Evolutionary conservation across 1,139 yeast species (phyloP).

Genomic region (Yamadazyma blattariae): DNA sequence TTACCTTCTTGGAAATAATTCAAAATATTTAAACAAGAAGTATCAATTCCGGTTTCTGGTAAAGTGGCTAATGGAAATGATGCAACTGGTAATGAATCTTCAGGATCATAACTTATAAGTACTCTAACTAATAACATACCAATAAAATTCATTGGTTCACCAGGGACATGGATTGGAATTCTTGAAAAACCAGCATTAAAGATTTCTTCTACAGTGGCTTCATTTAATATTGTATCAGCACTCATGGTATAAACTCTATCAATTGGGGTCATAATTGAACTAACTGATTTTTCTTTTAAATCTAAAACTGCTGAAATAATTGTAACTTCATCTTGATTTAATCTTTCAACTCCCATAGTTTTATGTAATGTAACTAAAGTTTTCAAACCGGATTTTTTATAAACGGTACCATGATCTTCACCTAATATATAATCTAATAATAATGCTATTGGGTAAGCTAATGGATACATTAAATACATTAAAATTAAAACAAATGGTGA

Average conservation of each 20-base stretch:
- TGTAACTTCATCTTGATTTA: constrained; percentile 93
- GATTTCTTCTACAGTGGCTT: constrained; percentile 80
- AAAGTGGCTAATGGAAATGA: constrained; percentile 93
- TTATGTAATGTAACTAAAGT: constrained; percentile 89
- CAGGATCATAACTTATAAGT: constrained; percentile 93
- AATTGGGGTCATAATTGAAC: constrained; percentile 91
- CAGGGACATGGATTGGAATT: constrained; percentile 92
- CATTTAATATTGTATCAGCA: constrained; percentile 81
- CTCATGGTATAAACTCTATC: constrained; percentile 87
- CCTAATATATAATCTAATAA: constrained; percentile 82
- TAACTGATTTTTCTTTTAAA: constrained; percentile 85
- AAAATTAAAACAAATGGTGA: constrained; percentile 81
- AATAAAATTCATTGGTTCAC: constrained; percentile 84
- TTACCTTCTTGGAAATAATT: constrained; percentile 98
- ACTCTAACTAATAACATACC: constrained; percentile 95
- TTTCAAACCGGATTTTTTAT: constrained; percentile 89
- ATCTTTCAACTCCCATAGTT: constrained; percentile 92
- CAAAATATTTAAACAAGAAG: constrained; percentile 89
- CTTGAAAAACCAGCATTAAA: constrained; percentile 93
- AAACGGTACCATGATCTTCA: constrained; percentile 94
- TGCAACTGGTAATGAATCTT: constrained; percentile 89
- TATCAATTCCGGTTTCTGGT: constrained; percentile 90
- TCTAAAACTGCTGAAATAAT: constrained; percentile 93
- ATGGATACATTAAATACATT: constrained; percentile 89
- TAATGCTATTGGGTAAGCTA: constrained; percentile 87